Conservation (phyloP, 345 rosid genomes). For the Microcos paniculata region DNA sequence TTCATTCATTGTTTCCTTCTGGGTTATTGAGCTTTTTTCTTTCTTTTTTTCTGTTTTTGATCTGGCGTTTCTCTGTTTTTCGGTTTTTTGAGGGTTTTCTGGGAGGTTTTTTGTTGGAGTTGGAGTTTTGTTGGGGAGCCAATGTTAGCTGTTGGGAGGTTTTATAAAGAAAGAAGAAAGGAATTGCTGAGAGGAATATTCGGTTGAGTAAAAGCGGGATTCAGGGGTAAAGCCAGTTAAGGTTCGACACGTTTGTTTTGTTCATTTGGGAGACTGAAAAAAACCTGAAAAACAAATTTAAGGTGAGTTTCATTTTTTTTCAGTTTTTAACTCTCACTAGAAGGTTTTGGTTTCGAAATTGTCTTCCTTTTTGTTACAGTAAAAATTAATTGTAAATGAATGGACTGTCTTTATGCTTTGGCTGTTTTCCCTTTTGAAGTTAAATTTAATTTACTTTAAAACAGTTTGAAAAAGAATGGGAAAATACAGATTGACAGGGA, state of each 20-base stretch:
- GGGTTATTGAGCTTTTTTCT: not conserved
- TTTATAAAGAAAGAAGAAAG: not conserved
- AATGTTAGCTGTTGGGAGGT: not conserved
- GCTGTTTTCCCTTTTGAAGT: not conserved
- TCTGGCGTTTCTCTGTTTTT: not conserved
- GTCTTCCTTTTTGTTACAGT: no score
- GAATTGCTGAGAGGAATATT: slow-evolving; percentile 26
- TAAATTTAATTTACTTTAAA: not conserved
- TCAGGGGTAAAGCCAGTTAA: not conserved
- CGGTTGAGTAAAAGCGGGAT: not conserved
- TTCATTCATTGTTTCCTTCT: slow-evolving; percentile 20
- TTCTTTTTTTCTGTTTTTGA: no score
- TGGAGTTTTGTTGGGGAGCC: no score
- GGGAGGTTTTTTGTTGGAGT: not conserved
- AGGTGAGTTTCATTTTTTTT: no score
- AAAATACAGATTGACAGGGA: not conserved
- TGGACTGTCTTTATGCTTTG: not conserved
- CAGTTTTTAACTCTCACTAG: no score
- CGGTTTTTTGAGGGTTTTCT: not conserved
- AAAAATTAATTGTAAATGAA: not conserved
- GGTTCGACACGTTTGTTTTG: slow-evolving; percentile 7
- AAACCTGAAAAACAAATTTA: not conserved
- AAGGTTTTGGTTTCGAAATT: no score
- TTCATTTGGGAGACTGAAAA: not conserved
- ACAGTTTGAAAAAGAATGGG: not conserved